Percentiles rank a stretch among this genome's conserved stretches.
Evolutionary conservation across 2,329 filamentous ascomycete species (phyloP).

Genomic region (Ophiostoma novo-ulmi): DNA sequence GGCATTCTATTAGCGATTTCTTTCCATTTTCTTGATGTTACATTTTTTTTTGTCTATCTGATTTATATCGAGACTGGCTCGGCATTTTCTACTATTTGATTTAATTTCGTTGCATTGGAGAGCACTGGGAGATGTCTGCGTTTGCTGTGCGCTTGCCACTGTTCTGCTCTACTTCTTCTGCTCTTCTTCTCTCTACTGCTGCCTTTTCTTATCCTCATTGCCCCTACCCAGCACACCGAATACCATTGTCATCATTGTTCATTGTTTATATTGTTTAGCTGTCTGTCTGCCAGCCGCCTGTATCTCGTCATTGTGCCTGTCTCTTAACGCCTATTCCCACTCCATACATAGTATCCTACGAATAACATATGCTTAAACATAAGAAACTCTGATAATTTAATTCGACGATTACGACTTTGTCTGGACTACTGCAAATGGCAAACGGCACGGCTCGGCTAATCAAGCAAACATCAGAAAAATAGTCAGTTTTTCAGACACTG

Average conservation of each 20-base stretch:
- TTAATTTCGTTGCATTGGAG: slow-evolving; percentile 8
- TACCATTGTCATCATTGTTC: not conserved
- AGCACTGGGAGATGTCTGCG: slow-evolving; percentile 1
- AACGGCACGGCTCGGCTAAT: not conserved
- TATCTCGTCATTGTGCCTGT: not conserved
- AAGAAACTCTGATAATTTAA: not conserved
- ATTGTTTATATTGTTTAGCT: not conserved
- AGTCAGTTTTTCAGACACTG: not conserved
- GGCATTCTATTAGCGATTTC: slow-evolving; percentile 1
- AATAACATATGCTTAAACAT: not conserved
- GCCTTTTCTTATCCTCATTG: not conserved
- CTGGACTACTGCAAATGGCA: not conserved
- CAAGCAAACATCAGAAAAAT: not conserved
- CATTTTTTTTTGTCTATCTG: not conserved
- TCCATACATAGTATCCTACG: not conserved
- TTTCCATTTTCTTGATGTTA: not conserved
- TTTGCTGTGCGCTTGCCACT: slow-evolving; percentile 13
- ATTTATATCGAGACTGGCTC: slow-evolving; percentile 3
- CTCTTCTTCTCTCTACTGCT: not conserved
- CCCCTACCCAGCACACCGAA: slow-evolving; percentile 6
- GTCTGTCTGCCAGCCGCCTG: not conserved
- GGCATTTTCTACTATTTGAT: slow-evolving; percentile 5
- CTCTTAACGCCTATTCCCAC: not conserved
- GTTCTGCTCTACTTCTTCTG: not conserved
- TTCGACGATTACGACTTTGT: not conserved